These are phyloP conservation scores for Camptophora hylomeconis DNA, from an alignment of 2,329 filamentous ascomycete genomes.

Conservation along the genomic window DNA sequence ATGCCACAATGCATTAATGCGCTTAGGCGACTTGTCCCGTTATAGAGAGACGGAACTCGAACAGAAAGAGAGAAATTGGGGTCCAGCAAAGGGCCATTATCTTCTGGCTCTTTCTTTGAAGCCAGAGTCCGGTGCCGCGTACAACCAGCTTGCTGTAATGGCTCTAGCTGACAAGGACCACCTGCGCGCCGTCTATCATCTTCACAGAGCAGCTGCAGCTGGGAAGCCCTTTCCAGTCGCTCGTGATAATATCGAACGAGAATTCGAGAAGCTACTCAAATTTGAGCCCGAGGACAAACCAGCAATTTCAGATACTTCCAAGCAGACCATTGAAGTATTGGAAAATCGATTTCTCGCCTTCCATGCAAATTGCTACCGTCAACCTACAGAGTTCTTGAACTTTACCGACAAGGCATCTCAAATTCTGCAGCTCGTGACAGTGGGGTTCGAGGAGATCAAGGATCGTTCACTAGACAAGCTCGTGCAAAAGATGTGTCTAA, in stretches of 20 bases:
- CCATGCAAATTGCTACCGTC: slow-evolving; percentile 5
- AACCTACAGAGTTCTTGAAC: slow-evolving; percentile 23
- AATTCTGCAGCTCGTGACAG: slow-evolving; percentile 39
- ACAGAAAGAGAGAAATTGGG: slow-evolving; percentile 62
- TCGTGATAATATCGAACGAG: slow-evolving; percentile 60
- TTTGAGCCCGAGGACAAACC: slow-evolving; percentile 44
- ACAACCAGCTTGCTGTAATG: slow-evolving; percentile 85
- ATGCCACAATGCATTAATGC: slow-evolving; percentile 72
- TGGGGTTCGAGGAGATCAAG: slow-evolving; percentile 52
- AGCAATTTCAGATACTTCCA: slow-evolving; percentile 29
- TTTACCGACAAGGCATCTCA: slow-evolving; percentile 25
- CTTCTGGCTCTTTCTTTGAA: slow-evolving; percentile 64
- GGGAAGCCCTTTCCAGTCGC: slow-evolving; percentile 63
- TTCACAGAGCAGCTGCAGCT: slow-evolving; percentile 71
- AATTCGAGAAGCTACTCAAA: slow-evolving; percentile 51
- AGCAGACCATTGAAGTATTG: slow-evolving; percentile 26
- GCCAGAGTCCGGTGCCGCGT: slow-evolving; percentile 65
- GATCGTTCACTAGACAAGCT: slow-evolving; percentile 50
- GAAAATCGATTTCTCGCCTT: slow-evolving; percentile 20
- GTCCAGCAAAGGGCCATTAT: slow-evolving; percentile 73
- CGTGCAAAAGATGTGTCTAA: slow-evolving; percentile 66
- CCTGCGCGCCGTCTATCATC: slow-evolving; percentile 74
- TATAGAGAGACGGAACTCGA: slow-evolving; percentile 67
- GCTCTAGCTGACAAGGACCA: slow-evolving; percentile 64
- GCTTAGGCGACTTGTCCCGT: slow-evolving; percentile 77